Percentiles rank a stretch among this genome's conserved stretches.
These are phyloP conservation scores for Backusella morwellensis DNA, from an alignment of 192 early-diverging fungal genomes.

Conservation along the genomic window DNA sequence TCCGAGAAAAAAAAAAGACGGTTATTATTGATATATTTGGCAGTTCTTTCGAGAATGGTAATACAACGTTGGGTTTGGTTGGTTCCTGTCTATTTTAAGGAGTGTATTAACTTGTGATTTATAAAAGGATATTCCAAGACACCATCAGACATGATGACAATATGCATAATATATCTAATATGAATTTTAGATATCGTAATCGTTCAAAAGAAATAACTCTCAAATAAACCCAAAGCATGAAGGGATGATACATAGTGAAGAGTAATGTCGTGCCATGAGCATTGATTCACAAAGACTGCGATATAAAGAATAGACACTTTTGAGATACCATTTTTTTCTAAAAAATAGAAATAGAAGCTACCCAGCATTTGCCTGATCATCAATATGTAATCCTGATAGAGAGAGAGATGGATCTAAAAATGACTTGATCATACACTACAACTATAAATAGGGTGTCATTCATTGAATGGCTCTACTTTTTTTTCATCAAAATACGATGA, in stretches of 20 bases:
- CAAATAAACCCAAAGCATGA: background rate
- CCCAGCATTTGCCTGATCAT: background rate
- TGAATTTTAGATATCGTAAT: background rate
- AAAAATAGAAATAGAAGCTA: background rate
- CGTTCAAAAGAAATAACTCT: background rate
- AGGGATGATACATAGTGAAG: background rate
- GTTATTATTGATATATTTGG: background rate
- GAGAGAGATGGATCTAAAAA: background rate
- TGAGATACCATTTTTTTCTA: background rate
- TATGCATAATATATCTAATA: background rate
- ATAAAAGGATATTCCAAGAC: background rate
- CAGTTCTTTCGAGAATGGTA: background rate
- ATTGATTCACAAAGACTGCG: background rate
- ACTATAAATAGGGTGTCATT: too few relatives aligned
- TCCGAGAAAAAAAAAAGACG: background rate
- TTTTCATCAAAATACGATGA: too few relatives aligned
- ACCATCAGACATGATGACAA: too few relatives aligned
- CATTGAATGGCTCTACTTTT: too few relatives aligned
- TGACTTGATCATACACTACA: too few relatives aligned
- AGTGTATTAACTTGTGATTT: too few relatives aligned
- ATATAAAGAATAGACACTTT: background rate
- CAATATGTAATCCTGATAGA: background rate
- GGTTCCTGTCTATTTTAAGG: background rate
- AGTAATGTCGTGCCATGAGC: background rate
- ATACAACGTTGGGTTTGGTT: background rate